Evolutionary conservation across 2,329 filamentous ascomycete species (phyloP).

Genomic region (Sporothrix euskadiensis): DNA sequence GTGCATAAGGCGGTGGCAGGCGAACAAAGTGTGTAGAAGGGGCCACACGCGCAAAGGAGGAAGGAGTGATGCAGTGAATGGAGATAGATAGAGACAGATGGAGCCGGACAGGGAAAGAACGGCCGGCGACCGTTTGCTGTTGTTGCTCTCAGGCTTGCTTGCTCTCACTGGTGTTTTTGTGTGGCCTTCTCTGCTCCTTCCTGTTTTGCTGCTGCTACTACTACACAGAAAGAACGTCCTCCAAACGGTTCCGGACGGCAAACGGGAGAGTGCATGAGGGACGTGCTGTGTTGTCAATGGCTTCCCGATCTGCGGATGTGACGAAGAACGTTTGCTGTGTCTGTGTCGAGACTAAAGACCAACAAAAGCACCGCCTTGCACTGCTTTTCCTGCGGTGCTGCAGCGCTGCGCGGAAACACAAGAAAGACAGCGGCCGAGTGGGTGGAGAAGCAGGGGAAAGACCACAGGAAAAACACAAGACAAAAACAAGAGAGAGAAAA

Average conservation of each 20-base stretch:
- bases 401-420: background rate
- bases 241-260: constrained; percentile 1
- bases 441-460: constrained; percentile 1
- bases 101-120: constrained; percentile 1
- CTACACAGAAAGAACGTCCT: constrained; percentile 13
- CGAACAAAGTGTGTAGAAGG: constrained; percentile 13
- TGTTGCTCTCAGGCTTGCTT: background rate
- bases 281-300: constrained; percentile 20
- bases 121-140: constrained; percentile 1
- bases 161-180: background rate
- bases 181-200: background rate
- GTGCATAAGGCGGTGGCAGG: constrained; percentile 16
- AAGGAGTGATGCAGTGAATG: constrained; percentile 16
- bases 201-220: background rate
- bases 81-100: constrained; percentile 1
- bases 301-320: constrained; percentile 26
- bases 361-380: background rate
- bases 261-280: constrained; percentile 27
- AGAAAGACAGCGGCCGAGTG: constrained; percentile 5
- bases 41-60: constrained; percentile 16
- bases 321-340: constrained; percentile 14
- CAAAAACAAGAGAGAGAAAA: background rate
- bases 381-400: constrained; percentile 1
- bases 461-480: background rate
- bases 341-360: constrained; percentile 11